Evolutionary conservation across 495 filamentous ascomycete species (phyloP), one percentile per base, ranked within the genome.

Genomic region (Extremus antarcticus): DNA sequence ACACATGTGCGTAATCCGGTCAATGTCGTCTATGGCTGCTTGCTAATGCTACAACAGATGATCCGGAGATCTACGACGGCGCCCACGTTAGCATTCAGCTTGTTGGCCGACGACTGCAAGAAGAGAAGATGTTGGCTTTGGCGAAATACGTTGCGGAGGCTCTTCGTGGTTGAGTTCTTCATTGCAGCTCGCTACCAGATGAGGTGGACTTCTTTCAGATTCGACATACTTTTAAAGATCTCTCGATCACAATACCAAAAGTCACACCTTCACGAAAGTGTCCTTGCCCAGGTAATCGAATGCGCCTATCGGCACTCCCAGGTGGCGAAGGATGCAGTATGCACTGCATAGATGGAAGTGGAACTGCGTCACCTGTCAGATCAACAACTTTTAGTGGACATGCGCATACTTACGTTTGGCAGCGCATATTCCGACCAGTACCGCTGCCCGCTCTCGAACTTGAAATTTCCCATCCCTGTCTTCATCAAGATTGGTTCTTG

Each of bases 361-460:
- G n/a, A n/a, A n/a, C n/a, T n/a, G n/a, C n/a, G n/a, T n/a, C n/a
- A n/a, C n/a, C n/a, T n/a, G n/a, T n/a, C n/a, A n/a, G n/a, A n/a
- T n/a, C n/a, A n/a, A n/a, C n/a, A n/a, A n/a, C n/a, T n/a, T n/a
- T n/a, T n/a, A n/a, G n/a, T n/a, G 1, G 60, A 66, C 29, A 77
- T 29, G 66, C 85, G 82, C 65, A 86, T 84, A 57, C 69, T 77
- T 54, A 82, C 70, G 57, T 84, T 80, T 35, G 81, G 77, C 15
- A 76, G 1, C 9, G 67, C 65, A 56, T 68, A 77, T 2, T 63
- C 60, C 19, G 56, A 32, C 20, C 74, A 54, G 61, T 77, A 77
- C 0, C 40, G 41, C 23, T 56, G 50, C 1, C 55, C 50, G 13
- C 61, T 61, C 15, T 22, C 47, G 47, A 68, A 60, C 51, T 50